Evolutionary conservation across 176 grass and related monocot species (phyloP).

Genomic region (Stipa capillata): DNA sequence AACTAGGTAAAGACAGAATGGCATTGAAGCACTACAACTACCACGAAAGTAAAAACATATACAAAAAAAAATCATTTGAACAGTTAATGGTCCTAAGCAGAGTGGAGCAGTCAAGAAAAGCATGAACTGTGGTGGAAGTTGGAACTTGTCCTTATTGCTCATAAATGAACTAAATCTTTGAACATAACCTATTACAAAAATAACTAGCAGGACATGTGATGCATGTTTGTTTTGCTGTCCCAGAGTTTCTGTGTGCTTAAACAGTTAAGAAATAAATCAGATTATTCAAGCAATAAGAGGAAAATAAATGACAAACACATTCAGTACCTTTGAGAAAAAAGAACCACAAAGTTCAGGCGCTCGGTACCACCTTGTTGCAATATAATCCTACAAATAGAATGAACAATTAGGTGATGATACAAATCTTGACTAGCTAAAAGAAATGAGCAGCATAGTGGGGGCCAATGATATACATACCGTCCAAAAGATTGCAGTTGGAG

Average conservation of each 20-base stretch:
- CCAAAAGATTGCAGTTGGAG: constrained; percentile 97
- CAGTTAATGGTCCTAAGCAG: not conserved
- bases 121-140: not conserved
- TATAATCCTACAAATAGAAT: constrained; percentile 70
- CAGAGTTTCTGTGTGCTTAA: not conserved
- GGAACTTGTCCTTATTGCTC: not conserved
- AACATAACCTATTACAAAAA: not conserved
- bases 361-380: constrained; percentile 98
- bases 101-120: not conserved
- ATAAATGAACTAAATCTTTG: not conserved
- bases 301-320: not conserved
- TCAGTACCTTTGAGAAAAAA: constrained; percentile 88
- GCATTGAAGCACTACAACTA: not conserved
- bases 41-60: not conserved
- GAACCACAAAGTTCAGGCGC: constrained; percentile 94
- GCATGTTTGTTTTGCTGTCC: constrained; percentile 15
- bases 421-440: not conserved
- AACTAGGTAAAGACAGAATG: too few relatives aligned
- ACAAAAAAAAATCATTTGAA: not conserved
- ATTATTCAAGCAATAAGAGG: not conserved
- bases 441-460: not conserved
- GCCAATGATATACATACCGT: too few relatives aligned
- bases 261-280: constrained; percentile 1
- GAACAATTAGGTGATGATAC: constrained; percentile 12
- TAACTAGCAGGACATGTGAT: not conserved